Evolutionary conservation across 768 basidiomycete genomes (phyloP).

Genomic region (Paxillus rubicundulus): DNA sequence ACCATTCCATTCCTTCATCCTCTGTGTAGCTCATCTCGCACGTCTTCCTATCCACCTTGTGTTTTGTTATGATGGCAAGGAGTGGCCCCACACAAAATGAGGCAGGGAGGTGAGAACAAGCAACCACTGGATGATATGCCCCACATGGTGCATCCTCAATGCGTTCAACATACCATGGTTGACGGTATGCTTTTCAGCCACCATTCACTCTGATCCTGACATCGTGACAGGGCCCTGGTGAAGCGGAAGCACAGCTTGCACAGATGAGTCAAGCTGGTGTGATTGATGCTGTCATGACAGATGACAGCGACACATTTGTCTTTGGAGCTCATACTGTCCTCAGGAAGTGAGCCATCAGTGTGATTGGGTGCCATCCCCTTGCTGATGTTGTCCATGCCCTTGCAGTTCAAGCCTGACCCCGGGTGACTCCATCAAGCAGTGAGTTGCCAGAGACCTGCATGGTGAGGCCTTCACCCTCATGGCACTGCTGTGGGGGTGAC

Average conservation of each 20-base stretch:
- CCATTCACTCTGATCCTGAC: too few species aligned
- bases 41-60: neutral
- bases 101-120: too few species aligned
- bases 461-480: neutral
- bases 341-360: too few species aligned
- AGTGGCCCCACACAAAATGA: neutral
- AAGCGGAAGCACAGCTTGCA: neutral
- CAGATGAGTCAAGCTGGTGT: neutral
- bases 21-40: neutral
- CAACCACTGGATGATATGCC: conserved; percentile 2
- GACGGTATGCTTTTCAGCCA: too few species aligned
- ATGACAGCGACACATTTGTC: conserved; percentile 5
- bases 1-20: neutral
- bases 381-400: too few species aligned
- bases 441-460: conserved; percentile 14
- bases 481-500: conserved; percentile 1
- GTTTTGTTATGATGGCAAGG: neutral
- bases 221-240: neutral
- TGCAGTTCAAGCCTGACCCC: conserved; percentile 1
- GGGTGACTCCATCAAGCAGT: neutral
- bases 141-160: conserved; percentile 2
- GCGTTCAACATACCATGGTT: too few species aligned
- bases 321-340: conserved; percentile 5
- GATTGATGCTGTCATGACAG: neutral
- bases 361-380: too few species aligned